These are phyloP conservation scores for Debaryomyces robertsiae DNA, from an alignment of 1,139 yeast genomes.

Conservation along the genomic window DNA sequence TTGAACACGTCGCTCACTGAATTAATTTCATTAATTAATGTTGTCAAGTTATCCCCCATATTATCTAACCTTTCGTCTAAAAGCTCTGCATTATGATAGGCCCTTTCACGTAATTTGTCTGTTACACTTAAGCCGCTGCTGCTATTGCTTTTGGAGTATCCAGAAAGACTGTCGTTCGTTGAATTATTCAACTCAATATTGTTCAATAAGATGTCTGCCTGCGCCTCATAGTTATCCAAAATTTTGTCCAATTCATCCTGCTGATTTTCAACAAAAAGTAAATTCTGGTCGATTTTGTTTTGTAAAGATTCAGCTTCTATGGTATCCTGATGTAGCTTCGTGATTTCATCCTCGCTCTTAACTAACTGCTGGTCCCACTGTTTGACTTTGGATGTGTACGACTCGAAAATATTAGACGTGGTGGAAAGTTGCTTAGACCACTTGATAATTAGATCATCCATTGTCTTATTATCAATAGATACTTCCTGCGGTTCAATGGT, in stretches of 20 bases:
- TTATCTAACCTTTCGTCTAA: conserved; percentile 80
- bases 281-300: conserved; percentile 80
- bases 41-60: conserved; percentile 72
- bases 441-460: conserved; percentile 88
- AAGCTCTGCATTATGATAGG: conserved; percentile 84
- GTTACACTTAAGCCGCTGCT: conserved; percentile 40
- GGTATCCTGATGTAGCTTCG: conserved; percentile 76
- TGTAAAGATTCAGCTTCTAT: conserved; percentile 85
- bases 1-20: conserved; percentile 82
- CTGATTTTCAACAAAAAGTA: conserved; percentile 84
- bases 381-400: conserved; percentile 74
- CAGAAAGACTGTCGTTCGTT: conserved; percentile 8
- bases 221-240: conserved; percentile 82
- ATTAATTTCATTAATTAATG: conserved; percentile 84
- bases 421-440: conserved; percentile 88
- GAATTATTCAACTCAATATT: conserved; percentile 37
- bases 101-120: conserved; percentile 89
- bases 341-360: conserved; percentile 82
- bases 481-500: conserved; percentile 68
- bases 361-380: conserved; percentile 86
- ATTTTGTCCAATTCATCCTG: conserved; percentile 87
- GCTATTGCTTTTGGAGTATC: conserved; percentile 11
- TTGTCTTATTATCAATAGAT: conserved; percentile 83
- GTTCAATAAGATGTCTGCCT: conserved; percentile 64
- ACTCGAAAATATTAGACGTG: conserved; percentile 72